A percentile compares a stretch with the other conserved stretches of the same genome.
Conservation (phyloP, 2,329 filamentous ascomycete genomes). For the Penicillium sp. region DNA sequence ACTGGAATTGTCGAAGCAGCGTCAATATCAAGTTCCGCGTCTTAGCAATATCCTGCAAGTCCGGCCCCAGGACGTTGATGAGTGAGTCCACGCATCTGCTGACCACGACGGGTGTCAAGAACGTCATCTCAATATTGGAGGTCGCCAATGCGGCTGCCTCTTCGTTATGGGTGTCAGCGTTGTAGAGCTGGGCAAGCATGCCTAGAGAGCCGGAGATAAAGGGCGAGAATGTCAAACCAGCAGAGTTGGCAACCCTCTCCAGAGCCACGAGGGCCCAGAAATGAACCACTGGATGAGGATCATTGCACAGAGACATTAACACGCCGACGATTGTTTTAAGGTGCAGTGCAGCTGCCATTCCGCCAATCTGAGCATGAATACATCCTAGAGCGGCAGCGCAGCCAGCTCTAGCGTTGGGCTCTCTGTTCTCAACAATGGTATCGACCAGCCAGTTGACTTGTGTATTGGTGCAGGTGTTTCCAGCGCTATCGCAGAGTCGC, state of each 20-base stretch:
- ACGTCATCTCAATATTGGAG: constrained; percentile 84
- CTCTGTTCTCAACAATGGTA: constrained; percentile 87
- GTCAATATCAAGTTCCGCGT: constrained; percentile 89
- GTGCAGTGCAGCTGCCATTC: constrained; percentile 95
- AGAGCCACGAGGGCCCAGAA: constrained; percentile 93
- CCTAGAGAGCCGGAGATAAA: constrained; percentile 88
- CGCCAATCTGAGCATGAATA: constrained; percentile 92
- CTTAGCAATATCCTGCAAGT: constrained; percentile 87
- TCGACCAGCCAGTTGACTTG: constrained; percentile 92
- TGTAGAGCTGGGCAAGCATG: constrained; percentile 90
- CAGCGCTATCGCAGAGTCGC: constrained; percentile 76
- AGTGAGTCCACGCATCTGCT: constrained; percentile 89
- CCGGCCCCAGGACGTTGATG: constrained; percentile 92
- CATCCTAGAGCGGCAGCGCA: constrained; percentile 90
- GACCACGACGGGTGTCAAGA: constrained; percentile 76
- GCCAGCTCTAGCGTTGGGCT: constrained; percentile 87
- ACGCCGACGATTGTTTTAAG: constrained; percentile 97
- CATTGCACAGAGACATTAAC: constrained; percentile 94
- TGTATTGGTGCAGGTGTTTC: constrained; percentile 80
- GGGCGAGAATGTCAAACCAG: constrained; percentile 83
- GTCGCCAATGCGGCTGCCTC: constrained; percentile 75
- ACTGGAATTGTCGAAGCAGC: constrained; percentile 75
- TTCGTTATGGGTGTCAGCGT: constrained; percentile 83
- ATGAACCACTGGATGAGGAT: constrained; percentile 91
- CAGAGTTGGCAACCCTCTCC: constrained; percentile 81